Conservation (phyloP, 306 rosid species). For the Quercus variabilis region DNA sequence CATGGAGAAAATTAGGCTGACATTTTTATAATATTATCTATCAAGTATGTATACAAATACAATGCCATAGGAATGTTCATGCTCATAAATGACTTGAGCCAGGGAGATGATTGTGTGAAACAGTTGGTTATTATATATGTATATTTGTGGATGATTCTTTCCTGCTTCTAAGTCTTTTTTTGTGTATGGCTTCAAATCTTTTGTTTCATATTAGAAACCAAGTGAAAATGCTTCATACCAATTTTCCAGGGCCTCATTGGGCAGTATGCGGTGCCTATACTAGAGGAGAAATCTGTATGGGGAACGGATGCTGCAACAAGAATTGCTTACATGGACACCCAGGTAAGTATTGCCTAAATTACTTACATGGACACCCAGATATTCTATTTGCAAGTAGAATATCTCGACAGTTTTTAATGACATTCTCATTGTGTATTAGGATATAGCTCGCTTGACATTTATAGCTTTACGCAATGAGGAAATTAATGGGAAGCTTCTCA, state of each 20-base stretch:
- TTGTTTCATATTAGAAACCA: background rate
- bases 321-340: conserved; percentile 99
- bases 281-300: conserved; percentile 98
- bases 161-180: background rate
- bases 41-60: no score
- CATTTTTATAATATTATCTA: no score
- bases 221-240: conserved; percentile 1
- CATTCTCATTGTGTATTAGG: conserved; percentile 41
- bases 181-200: background rate
- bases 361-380: background rate
- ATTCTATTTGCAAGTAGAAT: background rate
- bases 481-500: conserved; percentile 73
- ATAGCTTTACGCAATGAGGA: conserved; percentile 70
- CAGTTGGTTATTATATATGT: background rate
- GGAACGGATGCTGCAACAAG: conserved; percentile 98
- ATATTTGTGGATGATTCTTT: background rate
- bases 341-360: conserved; percentile 35
- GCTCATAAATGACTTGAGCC: background rate
- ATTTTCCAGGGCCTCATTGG: conserved; percentile 79
- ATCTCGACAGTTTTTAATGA: background rate
- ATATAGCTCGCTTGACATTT: conserved; percentile 89
- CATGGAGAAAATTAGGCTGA: no score
- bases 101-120: background rate
- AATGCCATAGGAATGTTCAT: background rate
- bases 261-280: conserved; percentile 92